These are phyloP conservation scores for Staphylotrichum tortipilum DNA, from an alignment of 495 filamentous ascomycete genomes.

Conservation along the genomic window DNA sequence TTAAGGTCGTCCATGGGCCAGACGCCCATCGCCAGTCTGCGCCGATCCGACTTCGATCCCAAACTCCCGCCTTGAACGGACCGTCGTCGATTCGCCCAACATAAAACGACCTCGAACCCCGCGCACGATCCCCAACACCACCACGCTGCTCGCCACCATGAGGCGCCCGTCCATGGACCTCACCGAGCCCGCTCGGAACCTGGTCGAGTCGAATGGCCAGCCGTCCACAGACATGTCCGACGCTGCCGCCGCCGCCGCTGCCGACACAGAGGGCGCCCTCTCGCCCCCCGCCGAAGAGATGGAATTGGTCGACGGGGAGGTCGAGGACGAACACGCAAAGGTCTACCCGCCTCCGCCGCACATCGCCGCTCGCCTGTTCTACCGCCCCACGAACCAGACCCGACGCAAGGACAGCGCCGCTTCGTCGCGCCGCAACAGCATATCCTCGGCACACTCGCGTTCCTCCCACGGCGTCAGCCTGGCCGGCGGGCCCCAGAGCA, in stretches of 20 bases:
- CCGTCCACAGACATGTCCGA: constrained; percentile 27
- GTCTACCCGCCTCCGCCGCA: constrained; percentile 64
- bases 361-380: constrained; percentile 74
- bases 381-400: constrained; percentile 53
- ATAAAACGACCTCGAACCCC: neutral
- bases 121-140: neutral
- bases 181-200: constrained; percentile 36
- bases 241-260: no score
- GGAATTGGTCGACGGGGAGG: constrained; percentile 17
- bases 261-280: constrained; percentile 30
- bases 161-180: constrained; percentile 36
- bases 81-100: no score
- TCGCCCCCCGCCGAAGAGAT: constrained; percentile 30
- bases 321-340: constrained; percentile 22
- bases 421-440: constrained; percentile 81
- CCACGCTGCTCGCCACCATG: constrained; percentile 24
- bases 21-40: neutral
- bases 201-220: constrained; percentile 36
- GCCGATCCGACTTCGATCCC: neutral
- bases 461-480: constrained; percentile 53
- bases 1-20: constrained; percentile 8
- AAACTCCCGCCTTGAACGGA: constrained; percentile 2
- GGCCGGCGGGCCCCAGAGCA: constrained; percentile 58
- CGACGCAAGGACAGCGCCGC: constrained; percentile 75
- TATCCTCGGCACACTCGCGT: constrained; percentile 74